These are phyloP conservation scores for Penicillium nordicum DNA, from an alignment of 2,329 filamentous ascomycete species.

Conservation along the genomic window DNA sequence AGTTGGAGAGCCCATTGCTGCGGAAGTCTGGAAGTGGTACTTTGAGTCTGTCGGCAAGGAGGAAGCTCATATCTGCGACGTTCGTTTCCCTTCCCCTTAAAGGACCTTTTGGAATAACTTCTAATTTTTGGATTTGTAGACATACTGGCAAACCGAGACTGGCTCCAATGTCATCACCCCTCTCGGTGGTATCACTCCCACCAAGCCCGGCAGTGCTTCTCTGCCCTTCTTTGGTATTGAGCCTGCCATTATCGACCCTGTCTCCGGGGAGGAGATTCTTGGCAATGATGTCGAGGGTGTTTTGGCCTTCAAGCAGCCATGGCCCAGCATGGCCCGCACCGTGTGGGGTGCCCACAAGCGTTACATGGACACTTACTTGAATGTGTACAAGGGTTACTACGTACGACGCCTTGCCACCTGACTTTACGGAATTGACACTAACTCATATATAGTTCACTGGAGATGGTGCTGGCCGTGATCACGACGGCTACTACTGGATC, in stretches of 20 bases:
- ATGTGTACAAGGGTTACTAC: constrained; percentile 97
- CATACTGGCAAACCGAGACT: constrained; percentile 99
- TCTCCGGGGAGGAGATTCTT: constrained; percentile 86
- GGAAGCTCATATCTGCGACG: constrained; percentile 88
- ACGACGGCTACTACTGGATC: constrained; percentile 99
- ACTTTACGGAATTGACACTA: neutral
- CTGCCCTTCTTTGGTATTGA: constrained; percentile 98
- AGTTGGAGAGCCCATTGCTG: constrained; percentile 94
- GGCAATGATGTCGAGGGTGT: constrained; percentile 98
- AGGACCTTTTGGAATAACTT: neutral
- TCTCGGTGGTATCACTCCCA: constrained; percentile 86
- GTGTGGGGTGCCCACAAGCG: constrained; percentile 97
- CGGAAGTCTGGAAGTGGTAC: constrained; percentile 99
- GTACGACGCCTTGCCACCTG: constrained; percentile 52
- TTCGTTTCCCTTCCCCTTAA: constrained; percentile 52
- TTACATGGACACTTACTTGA: constrained; percentile 98
- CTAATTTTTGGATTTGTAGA: constrained; percentile 53
- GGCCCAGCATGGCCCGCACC: constrained; percentile 97
- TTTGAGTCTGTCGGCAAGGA: constrained; percentile 91
- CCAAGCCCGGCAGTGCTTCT: constrained; percentile 93
- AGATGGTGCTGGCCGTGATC: constrained; percentile 91
- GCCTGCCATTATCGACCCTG: constrained; percentile 93
- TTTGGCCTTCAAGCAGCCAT: constrained; percentile 92
- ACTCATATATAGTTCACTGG: constrained; percentile 45
- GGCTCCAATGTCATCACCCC: constrained; percentile 95